phyloP scores from a whole-genome alignment of 2,329 filamentous ascomycete genomes.

The Colletotrichum higginsianum region DNA sequence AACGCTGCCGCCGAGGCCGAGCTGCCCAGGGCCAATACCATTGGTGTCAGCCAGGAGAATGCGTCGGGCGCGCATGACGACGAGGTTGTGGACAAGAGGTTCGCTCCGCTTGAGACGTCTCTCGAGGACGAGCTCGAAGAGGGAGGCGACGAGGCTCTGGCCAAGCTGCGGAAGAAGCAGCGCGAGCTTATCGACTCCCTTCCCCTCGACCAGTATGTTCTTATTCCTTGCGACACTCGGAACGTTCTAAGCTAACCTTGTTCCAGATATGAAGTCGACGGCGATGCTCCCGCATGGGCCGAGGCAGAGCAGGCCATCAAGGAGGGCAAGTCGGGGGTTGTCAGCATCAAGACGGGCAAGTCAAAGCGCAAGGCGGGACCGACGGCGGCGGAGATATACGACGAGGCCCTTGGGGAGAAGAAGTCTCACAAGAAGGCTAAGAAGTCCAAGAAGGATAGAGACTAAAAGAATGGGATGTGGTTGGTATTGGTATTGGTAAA shows the following conservation, averaged over 20 bases:
- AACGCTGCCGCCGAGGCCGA: constrained; percentile 79
- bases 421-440: constrained; percentile 70
- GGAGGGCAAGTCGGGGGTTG: constrained; percentile 72
- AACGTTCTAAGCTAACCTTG: constrained; percentile 37
- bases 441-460: constrained; percentile 52
- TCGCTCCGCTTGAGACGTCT: constrained; percentile 77
- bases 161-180: constrained; percentile 82
- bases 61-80: constrained; percentile 78
- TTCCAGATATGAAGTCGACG: constrained; percentile 75
- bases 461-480: constrained; percentile 2
- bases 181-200: constrained; percentile 91
- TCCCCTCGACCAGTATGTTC: constrained; percentile 85
- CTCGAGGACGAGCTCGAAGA: constrained; percentile 89
- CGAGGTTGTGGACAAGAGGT: constrained; percentile 75
- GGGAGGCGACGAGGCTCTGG: constrained; percentile 82
- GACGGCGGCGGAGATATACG: constrained; percentile 74
- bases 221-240: background rate
- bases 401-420: constrained; percentile 70
- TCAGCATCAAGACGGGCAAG: constrained; percentile 87
- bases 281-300: constrained; percentile 73
- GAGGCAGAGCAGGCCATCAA: constrained; percentile 84
- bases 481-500: constrained; percentile 10
- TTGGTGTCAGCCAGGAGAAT: constrained; percentile 72
- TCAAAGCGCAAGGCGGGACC: constrained; percentile 79
- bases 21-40: constrained; percentile 70